Evolutionary conservation across 169 alveolate genomes (phyloP).

Genomic region (Amoebophrya sp.): DNA sequence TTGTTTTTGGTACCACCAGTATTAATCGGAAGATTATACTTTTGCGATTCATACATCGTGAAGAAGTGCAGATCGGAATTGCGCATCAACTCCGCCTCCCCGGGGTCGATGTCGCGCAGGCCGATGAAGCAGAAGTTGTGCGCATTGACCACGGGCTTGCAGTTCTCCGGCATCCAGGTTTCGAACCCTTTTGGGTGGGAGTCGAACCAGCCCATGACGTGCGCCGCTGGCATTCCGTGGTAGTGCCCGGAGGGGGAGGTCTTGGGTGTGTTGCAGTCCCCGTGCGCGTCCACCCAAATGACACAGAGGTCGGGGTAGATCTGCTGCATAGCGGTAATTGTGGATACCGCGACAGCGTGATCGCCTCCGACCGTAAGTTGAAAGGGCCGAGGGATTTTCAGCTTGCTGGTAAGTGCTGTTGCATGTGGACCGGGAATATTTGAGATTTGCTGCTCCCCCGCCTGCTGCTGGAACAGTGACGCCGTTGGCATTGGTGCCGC

Average conservation of each 20-base stretch:
- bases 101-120: constrained; percentile 37
- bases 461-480: no score
- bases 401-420: no score
- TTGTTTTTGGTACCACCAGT: no score
- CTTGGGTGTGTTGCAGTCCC: constrained; percentile 29
- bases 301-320: constrained; percentile 29
- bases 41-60: no score
- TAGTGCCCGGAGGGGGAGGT: constrained; percentile 32
- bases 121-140: constrained; percentile 29
- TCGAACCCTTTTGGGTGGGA: constrained; percentile 28
- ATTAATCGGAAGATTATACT: no score
- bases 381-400: background rate
- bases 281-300: constrained; percentile 35
- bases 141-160: background rate
- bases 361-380: constrained; percentile 33
- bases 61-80: constrained; percentile 26
- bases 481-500: no score
- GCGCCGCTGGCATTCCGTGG: constrained; percentile 39
- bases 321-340: background rate
- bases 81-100: constrained; percentile 15
- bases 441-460: no score
- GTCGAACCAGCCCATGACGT: constrained; percentile 36
- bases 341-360: constrained; percentile 30
- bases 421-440: no score
- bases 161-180: constrained; percentile 18